A percentile compares a stretch with the other conserved stretches of the same genome.
phyloP scores from a whole-genome alignment of 2,329 filamentous ascomycete genomes.

The Teratosphaeria pseudoeucalypti region DNA sequence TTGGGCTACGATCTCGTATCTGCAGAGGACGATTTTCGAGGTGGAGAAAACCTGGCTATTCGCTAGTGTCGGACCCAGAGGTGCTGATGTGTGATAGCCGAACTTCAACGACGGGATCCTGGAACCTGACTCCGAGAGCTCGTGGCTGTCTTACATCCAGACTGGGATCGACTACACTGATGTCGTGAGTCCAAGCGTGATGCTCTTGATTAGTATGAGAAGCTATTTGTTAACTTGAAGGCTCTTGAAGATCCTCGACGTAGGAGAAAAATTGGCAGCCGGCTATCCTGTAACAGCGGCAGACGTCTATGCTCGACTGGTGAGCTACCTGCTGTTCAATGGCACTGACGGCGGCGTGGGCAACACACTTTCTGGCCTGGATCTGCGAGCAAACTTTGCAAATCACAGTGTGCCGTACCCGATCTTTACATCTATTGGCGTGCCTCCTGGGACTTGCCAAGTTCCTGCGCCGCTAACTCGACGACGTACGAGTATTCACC shows the following conservation, averaged over 20 bases:
- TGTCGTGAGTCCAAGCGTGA: background rate
- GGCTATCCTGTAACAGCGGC: constrained; percentile 27
- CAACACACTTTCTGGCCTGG: constrained; percentile 20
- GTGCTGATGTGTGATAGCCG: background rate
- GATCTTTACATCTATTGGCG: constrained; percentile 30
- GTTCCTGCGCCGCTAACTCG: constrained; percentile 32
- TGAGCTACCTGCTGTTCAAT: constrained; percentile 26
- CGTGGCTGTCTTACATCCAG: background rate
- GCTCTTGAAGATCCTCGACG: background rate
- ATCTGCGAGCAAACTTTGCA: constrained; percentile 26
- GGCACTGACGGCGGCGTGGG: constrained; percentile 23
- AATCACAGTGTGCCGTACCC: constrained; percentile 29
- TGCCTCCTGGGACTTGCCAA: constrained; percentile 21
- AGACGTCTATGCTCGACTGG: constrained; percentile 27
- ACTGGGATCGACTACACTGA: background rate
- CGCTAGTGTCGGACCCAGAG: background rate
- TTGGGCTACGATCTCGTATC: constrained; percentile 30
- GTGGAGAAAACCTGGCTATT: background rate
- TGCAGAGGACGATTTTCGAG: constrained; percentile 29
- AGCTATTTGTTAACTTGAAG: background rate
- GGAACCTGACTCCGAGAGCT: background rate
- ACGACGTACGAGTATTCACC: constrained; percentile 55
- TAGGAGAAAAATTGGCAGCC: constrained; percentile 23
- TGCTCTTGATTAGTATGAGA: background rate
- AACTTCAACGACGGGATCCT: background rate